These are phyloP conservation scores for Salix viminalis DNA, from an alignment of 345 rosid genomes.

Conservation along the genomic window DNA sequence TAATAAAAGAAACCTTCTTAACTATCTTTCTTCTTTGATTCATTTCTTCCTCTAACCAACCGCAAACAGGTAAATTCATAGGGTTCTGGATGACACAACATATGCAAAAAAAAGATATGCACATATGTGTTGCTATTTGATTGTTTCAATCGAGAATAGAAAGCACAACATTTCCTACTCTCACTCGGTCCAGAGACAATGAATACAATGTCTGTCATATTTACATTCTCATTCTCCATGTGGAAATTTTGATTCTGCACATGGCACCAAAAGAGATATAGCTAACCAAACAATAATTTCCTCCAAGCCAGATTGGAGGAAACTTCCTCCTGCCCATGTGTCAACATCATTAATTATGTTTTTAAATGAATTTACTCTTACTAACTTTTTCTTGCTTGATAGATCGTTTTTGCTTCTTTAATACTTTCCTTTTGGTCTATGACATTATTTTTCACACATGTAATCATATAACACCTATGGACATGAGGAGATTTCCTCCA, in stretches of 20 bases:
- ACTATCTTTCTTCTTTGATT: not conserved
- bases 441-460: not conserved
- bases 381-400: too few species aligned
- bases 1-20: not conserved
- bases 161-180: not conserved
- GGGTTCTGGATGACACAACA: not conserved
- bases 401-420: too few species aligned
- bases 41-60: not conserved
- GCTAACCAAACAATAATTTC: not conserved
- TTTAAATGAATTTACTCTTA: too few species aligned
- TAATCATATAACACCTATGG: too few species aligned
- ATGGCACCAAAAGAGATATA: not conserved
- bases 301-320: not conserved
- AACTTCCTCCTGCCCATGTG: not conserved
- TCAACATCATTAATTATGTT: too few species aligned
- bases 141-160: not conserved
- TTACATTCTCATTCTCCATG: not conserved
- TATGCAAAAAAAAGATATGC: not conserved
- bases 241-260: not conserved
- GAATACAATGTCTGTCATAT: not conserved
- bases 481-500: too few species aligned
- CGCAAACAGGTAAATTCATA: not conserved
- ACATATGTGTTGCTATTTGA: not conserved
- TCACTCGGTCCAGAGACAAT: not conserved
- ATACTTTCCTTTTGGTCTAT: too few species aligned